Percentiles rank a stretch among this genome's conserved stretches.
phyloP scores from a whole-genome alignment of 2,329 filamentous ascomycete species.

The Pyrenophora seminiperda region DNA sequence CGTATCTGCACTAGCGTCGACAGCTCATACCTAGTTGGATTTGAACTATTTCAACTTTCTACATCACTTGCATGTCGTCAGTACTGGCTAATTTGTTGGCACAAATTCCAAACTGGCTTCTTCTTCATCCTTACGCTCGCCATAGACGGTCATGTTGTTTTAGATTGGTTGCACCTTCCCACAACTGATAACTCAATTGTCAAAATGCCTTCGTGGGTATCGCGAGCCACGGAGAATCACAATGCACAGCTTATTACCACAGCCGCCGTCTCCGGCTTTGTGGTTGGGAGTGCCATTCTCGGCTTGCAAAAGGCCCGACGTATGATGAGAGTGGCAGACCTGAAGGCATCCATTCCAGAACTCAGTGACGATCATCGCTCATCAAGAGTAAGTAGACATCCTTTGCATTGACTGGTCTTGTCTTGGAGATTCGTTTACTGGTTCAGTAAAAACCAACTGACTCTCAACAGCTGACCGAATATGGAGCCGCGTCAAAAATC shows the following conservation, averaged over 20 bases:
- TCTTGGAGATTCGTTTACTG: not conserved
- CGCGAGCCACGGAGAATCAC: conserved; percentile 52
- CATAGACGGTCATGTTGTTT: conserved; percentile 11
- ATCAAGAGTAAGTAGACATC: conserved; percentile 52
- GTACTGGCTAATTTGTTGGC: not conserved
- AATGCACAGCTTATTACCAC: conserved; percentile 70
- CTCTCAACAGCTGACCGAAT: conserved; percentile 62
- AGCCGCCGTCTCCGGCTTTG: conserved; percentile 61
- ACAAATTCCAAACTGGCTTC: not conserved
- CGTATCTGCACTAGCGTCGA: conserved; percentile 19
- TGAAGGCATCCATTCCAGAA: conserved; percentile 67
- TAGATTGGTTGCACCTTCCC: conserved; percentile 5
- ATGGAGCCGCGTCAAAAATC: conserved; percentile 59
- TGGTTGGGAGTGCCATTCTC: conserved; percentile 60
- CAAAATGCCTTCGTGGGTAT: conserved; percentile 55
- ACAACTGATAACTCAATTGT: not conserved
- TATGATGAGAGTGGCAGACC: conserved; percentile 59
- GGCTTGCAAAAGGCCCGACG: conserved; percentile 62
- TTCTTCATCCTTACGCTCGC: not conserved
- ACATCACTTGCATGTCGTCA: conserved; percentile 13
- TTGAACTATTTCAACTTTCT: conserved; percentile 4
- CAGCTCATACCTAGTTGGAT: conserved; percentile 7
- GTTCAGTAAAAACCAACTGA: conserved; percentile 36
- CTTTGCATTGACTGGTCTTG: not conserved
- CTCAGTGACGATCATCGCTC: conserved; percentile 57